Percentiles rank a stretch among this genome's conserved stretches.
phyloP scores from a whole-genome alignment of 371 early-diverging fungal genomes.

The Mortierella sp. region DNA sequence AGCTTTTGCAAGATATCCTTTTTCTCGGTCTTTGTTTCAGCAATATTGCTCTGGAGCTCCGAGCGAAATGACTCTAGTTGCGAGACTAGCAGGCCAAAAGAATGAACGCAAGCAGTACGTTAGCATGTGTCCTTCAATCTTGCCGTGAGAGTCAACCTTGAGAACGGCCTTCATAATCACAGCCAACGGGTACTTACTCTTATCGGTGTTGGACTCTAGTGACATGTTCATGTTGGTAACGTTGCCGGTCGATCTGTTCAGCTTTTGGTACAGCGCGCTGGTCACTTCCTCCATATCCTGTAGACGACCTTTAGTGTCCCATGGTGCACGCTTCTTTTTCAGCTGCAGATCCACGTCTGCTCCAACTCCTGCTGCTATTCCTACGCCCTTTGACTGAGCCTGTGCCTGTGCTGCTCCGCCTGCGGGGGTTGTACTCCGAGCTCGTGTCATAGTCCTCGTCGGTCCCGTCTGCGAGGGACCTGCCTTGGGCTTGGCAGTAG shows the following conservation, averaged over 20 bases:
- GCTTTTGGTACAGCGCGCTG: conserved; percentile 32
- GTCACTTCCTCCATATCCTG: conserved; percentile 65
- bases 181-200: conserved; percentile 32
- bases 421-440: not conserved
- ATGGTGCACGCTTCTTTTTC: conserved; percentile 65
- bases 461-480: not conserved
- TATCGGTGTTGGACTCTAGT: conserved; percentile 24
- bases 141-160: too few species aligned
- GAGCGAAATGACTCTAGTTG: conserved; percentile 63
- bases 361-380: not conserved
- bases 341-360: not conserved
- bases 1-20: conserved; percentile 60
- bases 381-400: not conserved
- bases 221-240: conserved; percentile 29
- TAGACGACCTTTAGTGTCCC: conserved; percentile 72
- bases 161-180: not conserved
- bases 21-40: conserved; percentile 68
- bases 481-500: not conserved
- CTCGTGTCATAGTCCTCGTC: not conserved
- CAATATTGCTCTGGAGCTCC: conserved; percentile 63
- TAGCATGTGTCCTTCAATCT: too few species aligned
- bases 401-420: not conserved
- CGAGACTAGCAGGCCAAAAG: conserved; percentile 44
- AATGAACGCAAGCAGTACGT: not conserved
- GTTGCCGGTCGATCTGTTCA: conserved; percentile 36